Base-by-base conservation (phyloP, 345 rosid genomes). In the Ceriops decandra region DNA sequence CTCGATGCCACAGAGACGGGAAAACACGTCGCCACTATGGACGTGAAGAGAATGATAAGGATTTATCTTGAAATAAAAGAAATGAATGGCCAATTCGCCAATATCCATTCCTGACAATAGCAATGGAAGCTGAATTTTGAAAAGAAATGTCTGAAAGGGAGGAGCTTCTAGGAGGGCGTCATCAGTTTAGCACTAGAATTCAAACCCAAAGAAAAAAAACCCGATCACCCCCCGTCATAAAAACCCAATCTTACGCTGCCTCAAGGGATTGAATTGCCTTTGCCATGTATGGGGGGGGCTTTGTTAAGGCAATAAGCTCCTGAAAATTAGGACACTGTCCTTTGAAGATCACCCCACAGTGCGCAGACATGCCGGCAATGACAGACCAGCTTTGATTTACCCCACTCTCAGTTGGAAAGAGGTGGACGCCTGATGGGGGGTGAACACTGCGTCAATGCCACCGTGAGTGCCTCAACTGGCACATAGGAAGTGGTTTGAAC, bases 191-290 rank as follows among this genome's bases (percentile, higher is more conserved):
- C 49, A 42, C 49, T 42, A 42, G 49, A 42, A 3, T 42, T 42
- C 49, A 42, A 13, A 13, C 49, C 4, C 49, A 13, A 42, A 42
- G 49, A 3, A 4, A 42, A 42, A 42, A 13, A 42, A 13, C 31
- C 79, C 78, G 76, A 80, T 85, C 83, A 80, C 70, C 86, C 80
- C 76, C 78, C 80, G 82, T 80, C 82, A 84, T 59, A 47, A 60
- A 70, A 64, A 71, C 64, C 79, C 75, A 68, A 49, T 19, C 13
- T 5, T 16, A 17, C 66, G 38, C 27, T 31, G 36, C 20, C 38
- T 35, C 57, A 24, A 4, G 4, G 62, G 57, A 59, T 54, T n/a
- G 36, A 46, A 30, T 72, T 69, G 32, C 46, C 28, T 27, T 47
- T 67, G 57, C 72, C 36, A 30, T 62, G 27, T 17, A 70, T 77